Evolutionary conservation across 192 early-diverging fungal species (phyloP).

Genomic region (Podila horticola): DNA sequence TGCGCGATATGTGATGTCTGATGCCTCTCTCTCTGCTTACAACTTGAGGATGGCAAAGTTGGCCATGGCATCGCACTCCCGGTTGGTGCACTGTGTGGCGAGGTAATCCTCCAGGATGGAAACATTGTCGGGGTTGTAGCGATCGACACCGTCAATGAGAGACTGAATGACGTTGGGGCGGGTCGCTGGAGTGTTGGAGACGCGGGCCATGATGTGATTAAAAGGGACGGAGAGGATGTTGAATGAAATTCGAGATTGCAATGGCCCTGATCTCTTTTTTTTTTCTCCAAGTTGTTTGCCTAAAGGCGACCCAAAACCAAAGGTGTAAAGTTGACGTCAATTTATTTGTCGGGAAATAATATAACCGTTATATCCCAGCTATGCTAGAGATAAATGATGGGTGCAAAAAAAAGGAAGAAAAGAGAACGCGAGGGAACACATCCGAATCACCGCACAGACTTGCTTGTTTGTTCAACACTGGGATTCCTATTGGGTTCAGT

Average conservation of each 20-base stretch:
- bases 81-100: slow-evolving; percentile 77
- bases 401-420: background rate
- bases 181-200: slow-evolving; percentile 55
- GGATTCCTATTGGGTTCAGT: background rate
- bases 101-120: slow-evolving; percentile 87
- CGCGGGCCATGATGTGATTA: slow-evolving; percentile 34
- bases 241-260: background rate
- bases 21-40: slow-evolving; percentile 45
- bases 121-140: slow-evolving; percentile 93
- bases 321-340: background rate
- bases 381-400: background rate
- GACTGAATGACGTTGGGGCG: slow-evolving; percentile 82
- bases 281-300: background rate
- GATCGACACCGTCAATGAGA: slow-evolving; percentile 82
- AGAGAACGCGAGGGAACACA: background rate
- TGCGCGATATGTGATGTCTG: no score
- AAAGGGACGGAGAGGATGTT: background rate
- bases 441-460: background rate
- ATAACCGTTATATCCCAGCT: background rate
- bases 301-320: background rate
- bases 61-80: slow-evolving; percentile 89
- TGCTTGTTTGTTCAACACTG: background rate
- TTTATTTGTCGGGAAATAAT: no score
- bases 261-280: background rate
- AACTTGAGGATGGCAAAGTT: slow-evolving; percentile 93